These are phyloP conservation scores for Cutaneotrichosporon cavernicola DNA, from an alignment of 1,284 basidiomycete species.

Conservation along the genomic window DNA sequence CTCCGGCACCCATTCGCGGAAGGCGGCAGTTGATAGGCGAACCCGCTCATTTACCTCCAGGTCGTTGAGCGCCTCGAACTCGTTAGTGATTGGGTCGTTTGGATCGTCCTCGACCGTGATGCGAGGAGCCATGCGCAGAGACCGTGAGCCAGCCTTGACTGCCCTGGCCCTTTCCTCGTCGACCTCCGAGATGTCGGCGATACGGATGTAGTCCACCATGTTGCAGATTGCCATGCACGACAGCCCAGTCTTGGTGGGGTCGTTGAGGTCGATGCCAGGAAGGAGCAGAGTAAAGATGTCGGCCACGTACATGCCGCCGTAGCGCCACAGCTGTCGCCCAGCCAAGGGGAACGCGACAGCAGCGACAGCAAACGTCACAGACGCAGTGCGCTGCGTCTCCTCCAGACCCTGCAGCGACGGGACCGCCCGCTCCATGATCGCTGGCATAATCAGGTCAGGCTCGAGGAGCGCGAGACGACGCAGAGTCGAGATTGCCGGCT, in stretches of 20 bases:
- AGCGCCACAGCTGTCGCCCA: constrained; percentile 69
- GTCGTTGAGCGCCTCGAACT: constrained; percentile 40
- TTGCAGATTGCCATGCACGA: constrained; percentile 61
- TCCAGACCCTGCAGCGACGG: constrained; percentile 89
- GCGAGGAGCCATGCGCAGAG: constrained; percentile 31
- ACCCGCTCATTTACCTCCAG: constrained; percentile 47
- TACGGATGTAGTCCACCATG: constrained; percentile 73
- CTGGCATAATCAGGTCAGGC: constrained; percentile 84
- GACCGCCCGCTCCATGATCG: constrained; percentile 87
- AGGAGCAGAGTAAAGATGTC: constrained; percentile 86
- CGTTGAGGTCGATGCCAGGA: constrained; percentile 73
- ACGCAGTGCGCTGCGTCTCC: constrained; percentile 89
- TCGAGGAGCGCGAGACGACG: constrained; percentile 69
- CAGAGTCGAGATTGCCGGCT: constrained; percentile 54
- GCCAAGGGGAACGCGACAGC: constrained; percentile 76
- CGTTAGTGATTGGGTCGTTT: constrained; percentile 41
- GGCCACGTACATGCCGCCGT: constrained; percentile 81
- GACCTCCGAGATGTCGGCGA: constrained; percentile 55
- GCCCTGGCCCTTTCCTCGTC: constrained; percentile 26
- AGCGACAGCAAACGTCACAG: constrained; percentile 83
- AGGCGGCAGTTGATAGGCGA: constrained; percentile 45
- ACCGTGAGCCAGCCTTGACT: constrained; percentile 31
- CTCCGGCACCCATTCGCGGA: constrained; percentile 77
- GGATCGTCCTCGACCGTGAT: constrained; percentile 42
- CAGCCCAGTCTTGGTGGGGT: constrained; percentile 76